Evolutionary conservation across 306 rosid genomes (phyloP), one percentile per base, ranked within the genome.

Genomic region (Mucuna pruriens): DNA sequence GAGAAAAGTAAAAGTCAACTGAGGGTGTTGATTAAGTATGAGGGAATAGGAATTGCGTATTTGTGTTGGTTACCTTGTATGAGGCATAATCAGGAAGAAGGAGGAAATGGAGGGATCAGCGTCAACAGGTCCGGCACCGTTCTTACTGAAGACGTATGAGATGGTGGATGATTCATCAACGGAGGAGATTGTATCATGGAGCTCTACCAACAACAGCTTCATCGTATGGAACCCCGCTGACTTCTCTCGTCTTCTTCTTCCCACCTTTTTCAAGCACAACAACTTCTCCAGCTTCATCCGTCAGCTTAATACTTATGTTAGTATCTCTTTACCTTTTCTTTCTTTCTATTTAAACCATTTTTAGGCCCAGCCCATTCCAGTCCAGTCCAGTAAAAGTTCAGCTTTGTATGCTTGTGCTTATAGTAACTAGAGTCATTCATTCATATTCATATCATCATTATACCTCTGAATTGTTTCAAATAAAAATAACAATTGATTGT

Each of bases 211-310:
- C 86, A 85, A 77, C 61, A 89, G 90, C 87, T 92, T 92, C 78
- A 86, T 92, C 44, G 95, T 90, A 0, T 92, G 95, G 97, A 90
- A 89, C 60, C 92, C 95, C 1, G 92, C 93, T 0, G 97, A 90
- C 40, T 92, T 92, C 66, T 83, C 85, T 64, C 90, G 95, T 13
- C 58, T 86, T 57, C 93, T 92, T 42, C 95, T 92, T 10, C 97
- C 97, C 0, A 86, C 88, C 39, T 92, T 61, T 78, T 92, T 92
- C 93, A 92, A 90, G 86, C 97, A 92, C 84, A 92, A 84, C 82
- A 92, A 92, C 79, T 92, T 92, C 88, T 90, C 97, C 77, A 90
- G 95, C 89, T 92, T 92, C 91, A 92, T 92, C 71, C 95, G 97
- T 17, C 97, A 92, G 84, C 95, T 92, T 77, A 92, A 92, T 79